Conservation (phyloP, 2,329 filamentous ascomycete species). For the Parastagonospora nodorum region DNA sequence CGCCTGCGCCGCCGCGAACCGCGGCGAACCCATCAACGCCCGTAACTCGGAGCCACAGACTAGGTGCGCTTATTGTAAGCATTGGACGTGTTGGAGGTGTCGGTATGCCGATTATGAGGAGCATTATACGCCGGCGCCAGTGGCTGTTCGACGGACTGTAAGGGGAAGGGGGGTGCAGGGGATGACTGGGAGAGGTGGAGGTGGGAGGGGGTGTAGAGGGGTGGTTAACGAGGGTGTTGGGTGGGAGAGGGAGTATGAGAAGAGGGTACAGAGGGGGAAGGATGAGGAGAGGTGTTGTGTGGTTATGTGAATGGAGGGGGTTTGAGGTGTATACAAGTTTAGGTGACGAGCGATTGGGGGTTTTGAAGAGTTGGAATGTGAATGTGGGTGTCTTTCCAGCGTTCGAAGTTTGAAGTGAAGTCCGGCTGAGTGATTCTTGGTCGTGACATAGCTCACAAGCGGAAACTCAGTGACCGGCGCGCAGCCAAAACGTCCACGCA, state of each 20-base stretch:
- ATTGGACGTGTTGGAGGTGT: not conserved
- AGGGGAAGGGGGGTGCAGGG: not conserved
- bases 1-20: not conserved
- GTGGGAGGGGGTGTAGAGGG: not conserved
- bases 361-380: no score
- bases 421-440: no score
- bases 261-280: not conserved
- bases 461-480: no score
- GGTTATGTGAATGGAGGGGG: not conserved
- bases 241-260: not conserved
- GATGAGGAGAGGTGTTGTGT: not conserved
- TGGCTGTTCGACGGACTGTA: not conserved
- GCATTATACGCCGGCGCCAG: not conserved
- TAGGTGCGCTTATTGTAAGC: not conserved
- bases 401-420: no score
- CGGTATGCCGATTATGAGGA: not conserved
- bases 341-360: no score
- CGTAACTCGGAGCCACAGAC: not conserved
- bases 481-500: no score
- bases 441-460: no score
- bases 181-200: not conserved
- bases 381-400: no score
- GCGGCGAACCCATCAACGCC: not conserved
- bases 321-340: no score
- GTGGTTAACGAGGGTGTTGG: not conserved